Evolutionary conservation across 2,329 filamentous ascomycete genomes (phyloP).

Genomic region (Cryoendolithus antarcticus): DNA sequence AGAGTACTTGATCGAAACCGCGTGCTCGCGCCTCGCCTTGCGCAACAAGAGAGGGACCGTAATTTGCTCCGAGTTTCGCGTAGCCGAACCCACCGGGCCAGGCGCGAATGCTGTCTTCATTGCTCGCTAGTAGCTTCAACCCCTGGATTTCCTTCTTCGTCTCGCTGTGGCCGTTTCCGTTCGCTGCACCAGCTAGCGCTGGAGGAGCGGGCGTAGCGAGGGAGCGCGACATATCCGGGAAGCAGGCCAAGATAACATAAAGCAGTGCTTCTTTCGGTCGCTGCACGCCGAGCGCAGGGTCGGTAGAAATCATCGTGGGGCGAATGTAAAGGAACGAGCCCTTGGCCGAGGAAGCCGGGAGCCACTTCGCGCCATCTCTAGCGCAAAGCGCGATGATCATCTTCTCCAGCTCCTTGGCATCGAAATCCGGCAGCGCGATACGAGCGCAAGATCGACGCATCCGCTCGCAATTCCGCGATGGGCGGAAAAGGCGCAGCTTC

Average conservation of each 20-base stretch:
- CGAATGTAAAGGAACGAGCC: slow-evolving; percentile 64
- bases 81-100: slow-evolving; percentile 91
- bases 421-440: slow-evolving; percentile 62
- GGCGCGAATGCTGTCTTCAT: slow-evolving; percentile 72
- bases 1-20: slow-evolving; percentile 85
- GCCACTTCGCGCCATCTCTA: slow-evolving; percentile 64
- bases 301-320: slow-evolving; percentile 65
- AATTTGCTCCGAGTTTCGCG: slow-evolving; percentile 89
- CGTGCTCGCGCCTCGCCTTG: slow-evolving; percentile 59
- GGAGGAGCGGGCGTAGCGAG: slow-evolving; percentile 19
- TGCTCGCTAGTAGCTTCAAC: slow-evolving; percentile 30
- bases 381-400: slow-evolving; percentile 59
- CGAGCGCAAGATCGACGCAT: slow-evolving; percentile 44
- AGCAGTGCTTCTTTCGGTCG: slow-evolving; percentile 72
- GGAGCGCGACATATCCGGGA: slow-evolving; percentile 30
- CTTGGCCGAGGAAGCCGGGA: slow-evolving; percentile 49
- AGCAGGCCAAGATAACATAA: slow-evolving; percentile 56
- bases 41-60: slow-evolving; percentile 70
- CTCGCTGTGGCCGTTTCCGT: slow-evolving; percentile 11
- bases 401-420: slow-evolving; percentile 56
- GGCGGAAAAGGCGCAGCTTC: slow-evolving; percentile 62
- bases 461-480: slow-evolving; percentile 57
- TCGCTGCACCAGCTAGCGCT: slow-evolving; percentile 17
- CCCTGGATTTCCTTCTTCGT: slow-evolving; percentile 6
- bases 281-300: slow-evolving; percentile 67